Conservation (phyloP, 164 flowering plant genomes). For the Nymphaea thermarum region DNA sequence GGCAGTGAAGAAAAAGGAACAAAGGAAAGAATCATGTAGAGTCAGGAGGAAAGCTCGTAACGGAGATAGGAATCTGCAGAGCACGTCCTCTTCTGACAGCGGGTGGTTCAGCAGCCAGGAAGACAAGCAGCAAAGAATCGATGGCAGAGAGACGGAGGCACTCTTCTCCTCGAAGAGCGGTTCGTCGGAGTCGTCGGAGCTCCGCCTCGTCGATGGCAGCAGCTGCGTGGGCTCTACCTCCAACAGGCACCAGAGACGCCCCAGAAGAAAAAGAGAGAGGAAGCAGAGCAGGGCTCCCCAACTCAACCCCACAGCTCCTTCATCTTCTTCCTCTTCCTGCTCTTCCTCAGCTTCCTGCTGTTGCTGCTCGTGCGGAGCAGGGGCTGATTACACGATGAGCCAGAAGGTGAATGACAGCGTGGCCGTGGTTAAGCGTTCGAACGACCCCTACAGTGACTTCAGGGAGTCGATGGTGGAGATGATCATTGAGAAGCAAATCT, state of each 20-base stretch:
- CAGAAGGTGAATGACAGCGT: slow-evolving; percentile 40
- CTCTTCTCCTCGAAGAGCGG: background rate
- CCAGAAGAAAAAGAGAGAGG: background rate
- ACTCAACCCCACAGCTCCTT: background rate
- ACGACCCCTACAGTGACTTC: slow-evolving; percentile 59
- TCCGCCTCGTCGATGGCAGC: too few species aligned
- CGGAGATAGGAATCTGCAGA: background rate
- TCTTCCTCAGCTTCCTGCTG: slow-evolving; percentile 45
- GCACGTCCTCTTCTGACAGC: background rate
- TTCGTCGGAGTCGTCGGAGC: background rate
- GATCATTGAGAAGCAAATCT: slow-evolving; percentile 65
- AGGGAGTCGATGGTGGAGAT: slow-evolving; percentile 80
- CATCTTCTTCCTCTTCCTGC: slow-evolving; percentile 13
- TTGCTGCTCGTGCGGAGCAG: slow-evolving; percentile 1
- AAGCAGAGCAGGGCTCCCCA: background rate
- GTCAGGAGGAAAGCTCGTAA: background rate
- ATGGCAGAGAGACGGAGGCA: background rate
- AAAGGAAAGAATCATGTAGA: background rate
- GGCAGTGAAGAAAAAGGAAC: too few species aligned
- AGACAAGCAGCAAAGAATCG: background rate
- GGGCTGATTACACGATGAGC: slow-evolving; percentile 12
- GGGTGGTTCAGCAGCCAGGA: slow-evolving; percentile 2
- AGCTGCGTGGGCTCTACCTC: background rate
- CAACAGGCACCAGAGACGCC: background rate
- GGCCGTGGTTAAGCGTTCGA: slow-evolving; percentile 62